Evolutionary conservation across 345 rosid genomes (phyloP).

Genomic region (Aquilaria yunnanensis): DNA sequence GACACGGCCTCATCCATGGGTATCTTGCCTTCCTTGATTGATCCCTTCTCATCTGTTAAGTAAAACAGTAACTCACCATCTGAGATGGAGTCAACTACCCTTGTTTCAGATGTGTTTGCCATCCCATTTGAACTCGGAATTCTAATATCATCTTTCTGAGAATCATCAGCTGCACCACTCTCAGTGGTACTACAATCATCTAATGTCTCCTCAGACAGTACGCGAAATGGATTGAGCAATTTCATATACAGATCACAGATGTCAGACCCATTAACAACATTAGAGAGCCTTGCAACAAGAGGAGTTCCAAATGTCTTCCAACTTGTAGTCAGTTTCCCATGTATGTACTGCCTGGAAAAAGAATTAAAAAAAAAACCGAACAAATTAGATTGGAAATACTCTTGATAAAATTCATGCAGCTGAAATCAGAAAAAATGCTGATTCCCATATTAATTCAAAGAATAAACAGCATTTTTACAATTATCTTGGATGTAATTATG

Average conservation of each 20-base stretch:
- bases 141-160: slow-evolving; percentile 24
- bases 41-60: slow-evolving; percentile 65
- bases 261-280: slow-evolving; percentile 52
- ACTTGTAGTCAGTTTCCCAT: slow-evolving; percentile 45
- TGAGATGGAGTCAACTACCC: slow-evolving; percentile 35
- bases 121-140: slow-evolving; percentile 24
- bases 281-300: slow-evolving; percentile 58
- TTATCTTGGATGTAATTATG: no score
- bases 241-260: slow-evolving; percentile 47
- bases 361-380: slow-evolving; percentile 6
- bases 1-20: slow-evolving; percentile 45
- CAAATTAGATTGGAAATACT: no score
- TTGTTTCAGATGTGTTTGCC: slow-evolving; percentile 23
- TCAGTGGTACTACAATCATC: slow-evolving; percentile 24
- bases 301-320: slow-evolving; percentile 81
- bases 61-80: slow-evolving; percentile 57
- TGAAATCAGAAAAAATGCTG: no score
- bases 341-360: slow-evolving; percentile 56
- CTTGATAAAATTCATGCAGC: no score
- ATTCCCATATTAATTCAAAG: no score
- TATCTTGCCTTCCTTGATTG: slow-evolving; percentile 40
- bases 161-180: slow-evolving; percentile 32
- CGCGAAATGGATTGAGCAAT: slow-evolving; percentile 55
- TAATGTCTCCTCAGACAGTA: slow-evolving; percentile 29
- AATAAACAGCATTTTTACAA: no score